Evolutionary conservation across 306 rosid genomes (phyloP), one percentile per base, ranked within the genome.

Genomic region (Cotoneaster glaucophyllus): DNA sequence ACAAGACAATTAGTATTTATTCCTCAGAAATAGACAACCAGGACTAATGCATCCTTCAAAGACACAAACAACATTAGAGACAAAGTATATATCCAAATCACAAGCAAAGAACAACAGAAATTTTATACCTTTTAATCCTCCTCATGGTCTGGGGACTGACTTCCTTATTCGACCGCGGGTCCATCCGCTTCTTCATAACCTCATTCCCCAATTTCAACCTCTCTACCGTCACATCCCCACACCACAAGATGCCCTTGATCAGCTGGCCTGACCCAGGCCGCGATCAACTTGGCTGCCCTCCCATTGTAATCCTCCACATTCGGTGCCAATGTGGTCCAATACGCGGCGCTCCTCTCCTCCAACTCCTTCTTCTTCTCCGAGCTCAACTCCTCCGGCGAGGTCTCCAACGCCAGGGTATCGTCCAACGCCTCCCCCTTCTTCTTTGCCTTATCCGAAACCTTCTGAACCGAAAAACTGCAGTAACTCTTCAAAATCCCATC

Each of bases 281-380:
- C 93, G 18, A 95, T 89, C 90, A 90, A 19, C 73, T 78, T 92
- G 8, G 99, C 97, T 0, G 96, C 82, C 6, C 37, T 79, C 65
- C 99, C 88, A 66, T 91, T 92, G 24, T 95, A 92, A 3, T 90
- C 98, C 83, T 92, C 97, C 80, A 95, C 99, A 70, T 95, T 95
- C 2, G 99, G 99, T 25, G 99, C 99, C 77, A 95, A 71, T 4
- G 99, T 92, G 2, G 99, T 95, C 99, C 99, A 95, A 70, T 92
- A 95, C 5, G 90, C 97, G 1, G 91, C 97, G 25, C 89, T 87
- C 29, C 79, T 73, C 69, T 81, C 88, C 81, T 87, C 91, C 88
- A 94, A 86, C 67, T 93, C 91, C 84, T 87, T 91, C 71, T 88
- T 91, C 85, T 86, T 87, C 84, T 39, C 86, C n/a, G 87, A 77